Conservation (phyloP, 1,284 basidiomycete genomes). For the Ustilago sp. region DNA sequence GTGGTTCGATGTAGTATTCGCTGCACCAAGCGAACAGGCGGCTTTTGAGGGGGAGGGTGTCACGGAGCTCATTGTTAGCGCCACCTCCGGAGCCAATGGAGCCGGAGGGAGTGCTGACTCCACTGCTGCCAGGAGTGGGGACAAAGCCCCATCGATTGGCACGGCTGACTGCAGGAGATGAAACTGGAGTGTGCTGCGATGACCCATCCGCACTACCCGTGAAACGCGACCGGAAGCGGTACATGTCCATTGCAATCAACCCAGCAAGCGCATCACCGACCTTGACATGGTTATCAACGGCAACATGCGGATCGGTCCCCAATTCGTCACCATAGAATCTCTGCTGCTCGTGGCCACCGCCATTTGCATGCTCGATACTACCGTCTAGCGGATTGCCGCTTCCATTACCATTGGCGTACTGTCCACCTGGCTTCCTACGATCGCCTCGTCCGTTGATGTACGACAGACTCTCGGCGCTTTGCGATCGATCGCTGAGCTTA, state of each 20-base stretch:
- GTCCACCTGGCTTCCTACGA: slow-evolving; percentile 22
- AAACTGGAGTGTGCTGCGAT: slow-evolving; percentile 48
- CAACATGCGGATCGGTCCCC: slow-evolving; percentile 33
- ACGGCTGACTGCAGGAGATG: slow-evolving; percentile 44
- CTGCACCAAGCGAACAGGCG: slow-evolving; percentile 94
- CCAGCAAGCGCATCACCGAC: slow-evolving; percentile 60
- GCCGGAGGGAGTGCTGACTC: slow-evolving; percentile 35
- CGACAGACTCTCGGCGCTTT: slow-evolving; percentile 57
- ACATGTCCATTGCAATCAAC: slow-evolving; percentile 66
- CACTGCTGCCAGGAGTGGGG: slow-evolving; percentile 38
- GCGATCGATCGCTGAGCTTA: slow-evolving; percentile 52
- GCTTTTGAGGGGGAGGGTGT: slow-evolving; percentile 85
- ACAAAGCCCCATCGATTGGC: slow-evolving; percentile 44
- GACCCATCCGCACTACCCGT: slow-evolving; percentile 35
- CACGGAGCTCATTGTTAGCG: slow-evolving; percentile 46
- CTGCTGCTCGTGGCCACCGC: slow-evolving; percentile 19
- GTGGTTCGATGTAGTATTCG: slow-evolving; percentile 97
- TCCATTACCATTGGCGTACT: slow-evolving; percentile 22
- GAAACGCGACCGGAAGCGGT: slow-evolving; percentile 54
- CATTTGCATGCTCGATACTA: slow-evolving; percentile 8
- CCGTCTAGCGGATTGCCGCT: slow-evolving; percentile 23
- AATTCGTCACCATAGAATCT: slow-evolving; percentile 38
- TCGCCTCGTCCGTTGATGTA: slow-evolving; percentile 42
- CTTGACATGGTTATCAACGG: slow-evolving; percentile 50
- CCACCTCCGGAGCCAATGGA: slow-evolving; percentile 29